Evolutionary conservation across 148 eudicot species (phyloP), one percentile per base, ranked within the genome.

Genomic region (Fallopia convolvulus): DNA sequence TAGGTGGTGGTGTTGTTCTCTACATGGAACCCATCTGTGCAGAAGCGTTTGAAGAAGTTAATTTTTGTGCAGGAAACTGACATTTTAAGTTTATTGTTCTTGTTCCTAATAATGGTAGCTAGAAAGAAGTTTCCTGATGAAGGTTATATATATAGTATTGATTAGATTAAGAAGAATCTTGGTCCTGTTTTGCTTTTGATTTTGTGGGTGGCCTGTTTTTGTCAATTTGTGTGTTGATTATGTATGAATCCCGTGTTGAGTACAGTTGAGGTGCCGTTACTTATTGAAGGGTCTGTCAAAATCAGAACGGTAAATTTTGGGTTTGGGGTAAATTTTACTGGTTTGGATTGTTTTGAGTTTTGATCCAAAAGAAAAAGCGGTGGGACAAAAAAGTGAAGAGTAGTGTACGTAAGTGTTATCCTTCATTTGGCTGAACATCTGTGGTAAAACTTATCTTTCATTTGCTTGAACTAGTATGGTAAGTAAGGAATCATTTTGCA

Each of bases 1-100:
- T 89, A 83, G 46, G 44, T 6, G 76, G 44, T 6, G 76, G 84
- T 81, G 50, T 18, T 44, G 1, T 68, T 81, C 49, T 78, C 82
- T 32, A 79, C 70, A 41, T 76, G 85, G 36, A 87, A 75, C 48
- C 89, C 93, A 8, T 93, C 90, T 21, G 88, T 78, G 78, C 86
- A 86, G 78, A 88, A 91, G 32, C 88, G 84, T 44, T 79, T 77
- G 20, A 87, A 83, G 81, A 82, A 86, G 72, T 74, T 44, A 8
- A 44, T 72, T 66, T 81, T 91, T 21, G 81, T 73, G 72, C 77
- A 79, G 2, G 89, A 80, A 83, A 85, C 21, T 23, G 83, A 46
- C 92, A 88, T 90, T 72, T 46, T 80, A 47, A 47, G 50, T 70
- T 80, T 72, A 71, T 58, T 50, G 30, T 63, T 44, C 10, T 44